Base-by-base conservation (phyloP, 23 red algal genomes). In the Gracilaria domingensis region DNA sequence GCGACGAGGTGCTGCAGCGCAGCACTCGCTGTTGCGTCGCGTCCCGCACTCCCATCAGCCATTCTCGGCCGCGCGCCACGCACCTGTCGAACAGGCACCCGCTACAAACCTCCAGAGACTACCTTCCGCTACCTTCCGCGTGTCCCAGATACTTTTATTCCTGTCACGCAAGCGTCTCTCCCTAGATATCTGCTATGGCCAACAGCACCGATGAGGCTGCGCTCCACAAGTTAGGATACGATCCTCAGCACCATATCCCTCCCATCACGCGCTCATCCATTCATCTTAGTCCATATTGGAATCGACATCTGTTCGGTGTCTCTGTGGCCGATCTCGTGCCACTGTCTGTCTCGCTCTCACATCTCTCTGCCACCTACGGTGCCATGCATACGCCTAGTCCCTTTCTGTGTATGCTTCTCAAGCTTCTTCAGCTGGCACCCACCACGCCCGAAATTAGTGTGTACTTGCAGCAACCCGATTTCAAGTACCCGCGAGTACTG, bases 351-450 rank as follows among this genome's bases (percentile, higher is more conserved):
- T 55, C 79, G 26, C 85, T 94, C n/a, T 45, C 38, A 8, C 65
- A 95, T 60, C 55, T 93, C 53, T 79, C 77, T 33, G 92, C 81
- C 45, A 65, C 75, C 25, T 39, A 67, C n/a, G 61, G 58, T 25
- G 24, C 88, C 14, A 79, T 72, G 38, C 76, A 66, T 42, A 79
- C 62, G 33, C 91, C 96, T 17, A 75, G 84, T 26, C 92, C 96
- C 23, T 98, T 98, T 76, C 38, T 98, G n/a, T 98, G 96, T 57
- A 92, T 98, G 53, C 38, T 92, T 12, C 88, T 98, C 80, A 98
- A 98, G 80, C 87, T 98, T 21, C 86, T 98, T 23, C 96, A 98
- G 66, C 92, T 98, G 8, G 75, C 72, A 21, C 91, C 91, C 49
- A 91, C 90, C 18, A 54, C 65, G 4, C 47, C 82, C 12, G 83